A percentile compares a stretch with the other conserved stretches of the same genome.
Conservation (phyloP, 1,284 basidiomycete genomes). For the Coriolopsis trogii region DNA sequence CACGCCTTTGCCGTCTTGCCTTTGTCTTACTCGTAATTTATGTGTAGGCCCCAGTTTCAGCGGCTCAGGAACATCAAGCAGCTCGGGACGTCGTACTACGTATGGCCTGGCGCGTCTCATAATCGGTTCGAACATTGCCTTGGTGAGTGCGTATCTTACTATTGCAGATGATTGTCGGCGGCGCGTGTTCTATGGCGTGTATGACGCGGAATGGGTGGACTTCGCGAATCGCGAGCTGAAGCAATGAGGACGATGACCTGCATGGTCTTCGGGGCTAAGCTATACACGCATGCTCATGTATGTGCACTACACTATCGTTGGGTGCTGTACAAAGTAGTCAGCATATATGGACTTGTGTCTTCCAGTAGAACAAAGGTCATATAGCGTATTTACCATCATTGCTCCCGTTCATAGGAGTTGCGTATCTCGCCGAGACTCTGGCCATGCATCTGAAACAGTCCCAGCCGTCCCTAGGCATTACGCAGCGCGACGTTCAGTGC, state of each 20-base stretch:
- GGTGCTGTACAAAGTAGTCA: too few species aligned
- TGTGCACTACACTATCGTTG: too few species aligned
- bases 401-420: slow-evolving; percentile 56
- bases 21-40: neutral
- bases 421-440: slow-evolving; percentile 65
- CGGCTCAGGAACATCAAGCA: slow-evolving; percentile 76
- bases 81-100: slow-evolving; percentile 72
- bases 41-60: slow-evolving; percentile 68
- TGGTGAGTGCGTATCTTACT: slow-evolving; percentile 44
- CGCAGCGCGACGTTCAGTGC: slow-evolving; percentile 65
- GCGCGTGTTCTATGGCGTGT: neutral
- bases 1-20: neutral
- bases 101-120: slow-evolving; percentile 77
- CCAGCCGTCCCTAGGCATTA: slow-evolving; percentile 67
- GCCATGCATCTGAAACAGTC: slow-evolving; percentile 55
- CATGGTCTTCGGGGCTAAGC: too few species aligned
- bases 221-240: too few species aligned
- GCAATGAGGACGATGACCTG: too few species aligned
- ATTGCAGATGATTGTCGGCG: neutral
- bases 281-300: too few species aligned
- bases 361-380: too few species aligned
- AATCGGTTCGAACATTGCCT: slow-evolving; percentile 81
- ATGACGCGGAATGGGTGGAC: too few species aligned
- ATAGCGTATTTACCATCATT: neutral
- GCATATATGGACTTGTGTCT: too few species aligned